A percentile compares a stretch with the other conserved stretches of the same genome.
Conservation (phyloP, 371 early-diverging fungal species). For the Apophysomyces ossiformis region DNA sequence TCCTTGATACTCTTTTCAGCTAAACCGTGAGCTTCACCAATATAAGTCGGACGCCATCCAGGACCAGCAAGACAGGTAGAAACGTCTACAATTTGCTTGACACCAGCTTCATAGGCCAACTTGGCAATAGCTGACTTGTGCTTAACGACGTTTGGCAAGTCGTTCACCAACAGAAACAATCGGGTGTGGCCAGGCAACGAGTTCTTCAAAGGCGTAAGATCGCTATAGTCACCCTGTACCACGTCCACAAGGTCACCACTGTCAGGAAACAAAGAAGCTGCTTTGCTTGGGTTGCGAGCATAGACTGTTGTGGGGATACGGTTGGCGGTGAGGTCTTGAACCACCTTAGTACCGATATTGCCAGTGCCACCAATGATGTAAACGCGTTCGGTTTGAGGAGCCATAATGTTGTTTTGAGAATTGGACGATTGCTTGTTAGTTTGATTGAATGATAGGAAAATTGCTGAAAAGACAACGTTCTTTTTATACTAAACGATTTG, state of each 20-base stretch:
- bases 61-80: slow-evolving; percentile 14
- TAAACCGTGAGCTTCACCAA: neutral
- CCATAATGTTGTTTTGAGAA: no score
- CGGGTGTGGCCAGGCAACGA: slow-evolving; percentile 21
- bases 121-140: neutral
- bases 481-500: no score
- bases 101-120: slow-evolving; percentile 26
- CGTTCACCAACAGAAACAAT: slow-evolving; percentile 18
- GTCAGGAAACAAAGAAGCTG: neutral
- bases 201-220: slow-evolving; percentile 14
- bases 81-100: slow-evolving; percentile 22
- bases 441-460: no score
- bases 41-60: neutral
- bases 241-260: slow-evolving; percentile 1
- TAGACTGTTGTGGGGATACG: slow-evolving; percentile 1
- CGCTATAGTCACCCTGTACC: slow-evolving; percentile 23
- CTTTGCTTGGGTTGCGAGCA: slow-evolving; percentile 4
- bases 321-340: slow-evolving; percentile 22
- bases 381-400: slow-evolving; percentile 16
- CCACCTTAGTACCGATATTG: slow-evolving; percentile 27
- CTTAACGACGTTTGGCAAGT: slow-evolving; percentile 5
- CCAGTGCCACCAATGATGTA: slow-evolving; percentile 42
- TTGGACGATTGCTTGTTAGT: no score
- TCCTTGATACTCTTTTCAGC: slow-evolving; percentile 25
- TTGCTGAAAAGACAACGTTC: no score